Evolutionary conservation across 345 rosid genomes (phyloP).

Genomic region (Gossypium stocksii): DNA sequence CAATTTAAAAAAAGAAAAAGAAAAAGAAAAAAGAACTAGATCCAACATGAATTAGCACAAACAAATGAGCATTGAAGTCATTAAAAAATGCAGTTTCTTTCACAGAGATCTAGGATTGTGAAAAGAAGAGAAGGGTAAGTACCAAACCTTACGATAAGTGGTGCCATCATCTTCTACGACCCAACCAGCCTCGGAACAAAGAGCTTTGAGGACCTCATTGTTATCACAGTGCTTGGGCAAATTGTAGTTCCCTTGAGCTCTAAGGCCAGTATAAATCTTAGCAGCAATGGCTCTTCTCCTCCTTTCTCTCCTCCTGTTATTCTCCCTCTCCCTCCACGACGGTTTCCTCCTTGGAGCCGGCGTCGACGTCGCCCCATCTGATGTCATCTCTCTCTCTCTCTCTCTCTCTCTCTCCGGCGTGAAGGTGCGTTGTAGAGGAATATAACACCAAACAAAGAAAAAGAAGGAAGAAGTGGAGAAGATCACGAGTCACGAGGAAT

Average conservation of each 20-base stretch:
- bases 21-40: background rate
- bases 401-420: background rate
- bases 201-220: background rate
- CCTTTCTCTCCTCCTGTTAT: background rate
- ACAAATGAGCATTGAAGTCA: background rate
- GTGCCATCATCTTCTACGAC: background rate
- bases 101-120: background rate
- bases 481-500: conserved; percentile 6
- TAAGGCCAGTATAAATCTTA: background rate
- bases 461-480: background rate
- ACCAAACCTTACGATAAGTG: background rate
- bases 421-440: background rate
- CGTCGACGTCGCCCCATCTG: background rate
- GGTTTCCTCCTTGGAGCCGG: background rate
- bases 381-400: background rate
- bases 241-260: conserved; percentile 2
- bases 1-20: too few species aligned
- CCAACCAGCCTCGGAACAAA: background rate
- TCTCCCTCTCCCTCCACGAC: conserved; percentile 5
- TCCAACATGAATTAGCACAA: background rate
- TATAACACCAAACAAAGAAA: background rate
- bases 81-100: background rate
- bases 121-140: too few species aligned
- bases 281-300: background rate
- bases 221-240: background rate